Percentiles rank a stretch among this genome's conserved stretches.
Evolutionary conservation across 2,329 filamentous ascomycete genomes (phyloP).

Genomic region (Monilinia laxa): DNA sequence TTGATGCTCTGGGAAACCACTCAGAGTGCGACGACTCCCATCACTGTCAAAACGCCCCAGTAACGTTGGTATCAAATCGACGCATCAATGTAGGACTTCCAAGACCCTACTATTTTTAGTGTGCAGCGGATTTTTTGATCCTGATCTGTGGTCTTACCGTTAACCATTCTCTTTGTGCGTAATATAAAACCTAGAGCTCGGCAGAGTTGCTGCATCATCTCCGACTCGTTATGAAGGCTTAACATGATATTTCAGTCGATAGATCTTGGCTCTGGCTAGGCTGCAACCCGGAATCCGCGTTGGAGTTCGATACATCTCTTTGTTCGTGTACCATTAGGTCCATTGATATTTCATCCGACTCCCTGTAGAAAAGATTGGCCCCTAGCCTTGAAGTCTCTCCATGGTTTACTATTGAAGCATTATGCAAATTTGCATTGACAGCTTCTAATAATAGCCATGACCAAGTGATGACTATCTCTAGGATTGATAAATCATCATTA

Average conservation of each 20-base stretch:
- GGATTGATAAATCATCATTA: background rate
- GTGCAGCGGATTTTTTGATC: too few relatives aligned
- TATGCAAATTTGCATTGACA: background rate
- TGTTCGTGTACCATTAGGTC: too few relatives aligned
- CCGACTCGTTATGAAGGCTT: too few relatives aligned
- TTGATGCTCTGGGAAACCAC: background rate
- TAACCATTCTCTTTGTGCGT: background rate
- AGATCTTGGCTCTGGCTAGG: too few relatives aligned
- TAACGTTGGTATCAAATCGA: background rate
- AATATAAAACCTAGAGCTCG: too few relatives aligned
- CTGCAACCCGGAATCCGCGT: too few relatives aligned
- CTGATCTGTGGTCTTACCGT: fast-evolving
- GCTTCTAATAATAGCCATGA: background rate
- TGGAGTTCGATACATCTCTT: too few relatives aligned
- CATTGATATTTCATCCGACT: too few relatives aligned
- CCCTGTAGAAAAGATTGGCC: too few relatives aligned
- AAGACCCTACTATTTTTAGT: background rate
- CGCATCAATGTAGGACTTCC: background rate
- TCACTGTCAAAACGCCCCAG: too few relatives aligned
- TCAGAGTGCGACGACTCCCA: background rate
- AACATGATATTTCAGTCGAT: too few relatives aligned
- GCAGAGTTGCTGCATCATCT: background rate
- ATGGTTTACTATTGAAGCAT: background rate
- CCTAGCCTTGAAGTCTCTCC: too few relatives aligned
- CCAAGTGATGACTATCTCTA: background rate